These are phyloP conservation scores for Colletotrichum sp. DNA, from an alignment of 2,329 filamentous ascomycete genomes.

Conservation along the genomic window DNA sequence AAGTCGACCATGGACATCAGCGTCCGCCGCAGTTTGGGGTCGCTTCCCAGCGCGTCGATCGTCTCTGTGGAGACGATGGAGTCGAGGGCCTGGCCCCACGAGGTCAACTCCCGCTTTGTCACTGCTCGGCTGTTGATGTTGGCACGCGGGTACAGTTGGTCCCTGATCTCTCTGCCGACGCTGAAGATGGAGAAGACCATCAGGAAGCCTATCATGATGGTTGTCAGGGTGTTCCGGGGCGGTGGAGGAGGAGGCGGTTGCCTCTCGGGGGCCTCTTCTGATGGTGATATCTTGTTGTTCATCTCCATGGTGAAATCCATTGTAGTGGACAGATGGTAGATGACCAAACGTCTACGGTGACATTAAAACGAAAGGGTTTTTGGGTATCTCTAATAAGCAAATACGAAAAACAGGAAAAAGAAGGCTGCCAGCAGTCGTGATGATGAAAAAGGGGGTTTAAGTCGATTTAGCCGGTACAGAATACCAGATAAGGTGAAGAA, in stretches of 20 bases:
- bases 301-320: background rate
- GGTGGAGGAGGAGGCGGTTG: background rate
- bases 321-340: background rate
- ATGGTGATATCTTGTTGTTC: background rate
- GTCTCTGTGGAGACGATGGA: constrained; percentile 15
- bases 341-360: background rate
- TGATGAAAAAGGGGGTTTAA: background rate
- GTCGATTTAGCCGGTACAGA: background rate
- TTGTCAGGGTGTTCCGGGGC: background rate
- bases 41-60: constrained; percentile 9
- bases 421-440: constrained; percentile 5
- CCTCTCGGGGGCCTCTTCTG: background rate
- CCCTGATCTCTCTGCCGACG: constrained; percentile 6
- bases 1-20: constrained; percentile 21
- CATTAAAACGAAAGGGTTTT: background rate
- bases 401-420: background rate
- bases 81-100: constrained; percentile 19
- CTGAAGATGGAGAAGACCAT: constrained; percentile 18
- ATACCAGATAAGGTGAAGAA: background rate
- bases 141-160: background rate
- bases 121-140: background rate
- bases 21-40: constrained; percentile 10
- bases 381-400: background rate
- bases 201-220: constrained; percentile 7
- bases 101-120: background rate